Conservation (phyloP, 257 asterid genomes). For the Rehmannia glutinosa region DNA sequence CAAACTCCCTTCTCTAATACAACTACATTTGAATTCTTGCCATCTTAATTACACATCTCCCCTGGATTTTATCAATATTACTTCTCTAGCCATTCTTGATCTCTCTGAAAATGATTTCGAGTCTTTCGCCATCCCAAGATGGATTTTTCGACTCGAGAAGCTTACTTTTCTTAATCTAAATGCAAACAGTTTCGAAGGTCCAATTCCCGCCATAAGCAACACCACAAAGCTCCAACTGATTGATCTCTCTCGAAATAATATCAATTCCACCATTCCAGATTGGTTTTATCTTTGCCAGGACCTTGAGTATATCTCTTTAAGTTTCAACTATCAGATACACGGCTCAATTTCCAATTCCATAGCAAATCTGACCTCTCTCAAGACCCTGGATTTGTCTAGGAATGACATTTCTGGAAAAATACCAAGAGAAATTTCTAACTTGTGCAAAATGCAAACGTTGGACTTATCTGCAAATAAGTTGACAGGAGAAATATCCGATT, state of each 20-base stretch:
- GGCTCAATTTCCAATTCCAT: too few species aligned
- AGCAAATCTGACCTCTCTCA: too few species aligned
- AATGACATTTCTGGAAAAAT: background rate
- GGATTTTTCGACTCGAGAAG: conserved; percentile 15
- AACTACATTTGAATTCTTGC: background rate
- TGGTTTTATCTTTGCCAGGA: conserved; percentile 26
- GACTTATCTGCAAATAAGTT: too few species aligned
- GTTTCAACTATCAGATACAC: too few species aligned
- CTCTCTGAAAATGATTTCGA: too few species aligned
- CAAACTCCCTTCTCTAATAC: background rate
- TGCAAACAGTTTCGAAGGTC: background rate
- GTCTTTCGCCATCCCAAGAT: too few species aligned
- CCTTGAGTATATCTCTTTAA: conserved; percentile 11
- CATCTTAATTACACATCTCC: too few species aligned
- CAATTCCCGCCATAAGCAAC: conserved; percentile 10
- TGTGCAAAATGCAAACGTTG: too few species aligned
- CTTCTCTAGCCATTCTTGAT: too few species aligned
- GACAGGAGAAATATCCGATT: too few species aligned
- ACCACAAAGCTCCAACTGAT: conserved; percentile 22
- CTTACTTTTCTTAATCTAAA: conserved; percentile 18
- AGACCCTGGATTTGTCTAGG: background rate
- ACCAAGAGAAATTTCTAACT: conserved; percentile 6
- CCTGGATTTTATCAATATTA: too few species aligned
- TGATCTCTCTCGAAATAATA: background rate
- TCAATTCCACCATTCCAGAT: conserved; percentile 30